A percentile compares a stretch with the other conserved stretches of the same genome.
These are phyloP conservation scores for Sclerotinia minor DNA, from an alignment of 2,329 filamentous ascomycete species.

Conservation along the genomic window DNA sequence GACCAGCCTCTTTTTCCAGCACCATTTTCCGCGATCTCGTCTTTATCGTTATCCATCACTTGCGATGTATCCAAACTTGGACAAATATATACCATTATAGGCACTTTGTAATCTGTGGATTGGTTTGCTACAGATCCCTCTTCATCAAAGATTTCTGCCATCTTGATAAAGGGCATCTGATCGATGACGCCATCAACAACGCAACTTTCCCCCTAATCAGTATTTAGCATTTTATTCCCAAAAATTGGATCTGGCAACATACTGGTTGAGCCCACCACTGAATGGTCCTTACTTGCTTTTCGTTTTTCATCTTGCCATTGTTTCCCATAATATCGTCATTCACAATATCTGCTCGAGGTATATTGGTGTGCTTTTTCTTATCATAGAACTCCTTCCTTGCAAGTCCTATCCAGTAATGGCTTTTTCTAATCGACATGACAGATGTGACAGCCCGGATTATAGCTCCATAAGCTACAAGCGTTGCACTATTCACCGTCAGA, in stretches of 20 bases:
- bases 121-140: conserved; percentile 5
- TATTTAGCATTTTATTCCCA: conserved; percentile 9
- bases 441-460: conserved; percentile 4
- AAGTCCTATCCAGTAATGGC: conserved; percentile 9
- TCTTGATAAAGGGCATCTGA: conserved; percentile 6
- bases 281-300: conserved; percentile 9
- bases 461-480: neutral
- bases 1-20: neutral
- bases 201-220: conserved; percentile 5
- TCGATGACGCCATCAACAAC: neutral
- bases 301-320: conserved; percentile 7
- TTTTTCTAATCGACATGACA: conserved; percentile 9
- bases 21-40: neutral
- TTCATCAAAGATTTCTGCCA: conserved; percentile 1
- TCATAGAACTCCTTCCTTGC: conserved; percentile 7
- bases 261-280: conserved; percentile 8
- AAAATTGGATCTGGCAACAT: conserved; percentile 5
- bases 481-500: conserved; percentile 4
- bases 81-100: conserved; percentile 6
- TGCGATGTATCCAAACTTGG: neutral
- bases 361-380: conserved; percentile 3
- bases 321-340: neutral
- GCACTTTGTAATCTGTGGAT: conserved; percentile 2
- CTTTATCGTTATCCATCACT: conserved; percentile 1
- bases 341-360: conserved; percentile 8